Base-by-base conservation (phyloP, 257 asterid species). In the Cinchona pubescens region DNA sequence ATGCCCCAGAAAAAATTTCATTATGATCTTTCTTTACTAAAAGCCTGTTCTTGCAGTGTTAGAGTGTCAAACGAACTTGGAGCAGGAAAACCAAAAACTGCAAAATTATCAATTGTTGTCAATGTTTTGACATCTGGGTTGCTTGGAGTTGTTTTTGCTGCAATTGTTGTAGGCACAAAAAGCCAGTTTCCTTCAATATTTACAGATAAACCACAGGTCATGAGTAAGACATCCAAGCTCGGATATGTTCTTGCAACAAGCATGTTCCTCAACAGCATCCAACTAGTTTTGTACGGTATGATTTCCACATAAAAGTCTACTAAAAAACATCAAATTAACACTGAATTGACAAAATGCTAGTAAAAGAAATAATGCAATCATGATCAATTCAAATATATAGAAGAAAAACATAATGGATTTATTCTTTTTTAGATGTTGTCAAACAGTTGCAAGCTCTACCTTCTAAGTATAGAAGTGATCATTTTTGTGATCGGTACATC, bases 1-100 rank as follows among this genome's bases (percentile, higher is more conserved):
- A n/a, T 25, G 13, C 30, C 7, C 38, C 19, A 16, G 25, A 30
- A 38, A 34, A 27, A 2, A 16, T n/a, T n/a, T n/a, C n/a, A n/a
- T n/a, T n/a, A n/a, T n/a, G n/a, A n/a, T n/a, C n/a, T n/a, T n/a
- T n/a, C n/a, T n/a, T n/a, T n/a, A n/a, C n/a, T n/a, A n/a, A n/a
- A n/a, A n/a, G n/a, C n/a, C n/a, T n/a, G n/a, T n/a, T 82, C 13
- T 38, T 40, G 65, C 80, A 84, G 85, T 74, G 88, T 84, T 8
- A 73, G 88, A 71, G 86, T 84, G n/a, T 76, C 88, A 45, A 84
- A 81, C 72, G 88, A 84, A 74, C 76, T 84, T 5, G 88, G 88
- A 66, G 85, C 82, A 18, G 83, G 82, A 69, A 71, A 77, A 37
- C 79, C 88, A 40, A 77, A 84, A 42, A 71, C 73, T 32, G 85